Percentiles rank a stretch among this genome's conserved stretches.
Evolutionary conservation across 306 rosid genomes (phyloP).

Genomic region (Crataegus laevigata): DNA sequence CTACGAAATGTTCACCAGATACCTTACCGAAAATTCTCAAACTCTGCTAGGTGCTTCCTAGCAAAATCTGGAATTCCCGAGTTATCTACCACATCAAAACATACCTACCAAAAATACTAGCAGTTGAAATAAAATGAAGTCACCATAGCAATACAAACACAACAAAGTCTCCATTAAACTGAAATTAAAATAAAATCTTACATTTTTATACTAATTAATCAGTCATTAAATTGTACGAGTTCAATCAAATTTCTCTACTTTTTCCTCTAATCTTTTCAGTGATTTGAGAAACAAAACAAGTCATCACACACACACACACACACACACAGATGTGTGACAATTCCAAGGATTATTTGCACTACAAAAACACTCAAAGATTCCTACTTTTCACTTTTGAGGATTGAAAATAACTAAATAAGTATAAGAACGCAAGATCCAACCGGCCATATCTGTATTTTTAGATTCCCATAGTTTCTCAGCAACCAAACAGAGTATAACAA

Average conservation of each 20-base stretch:
- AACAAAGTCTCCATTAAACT: not conserved
- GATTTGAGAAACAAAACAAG: conserved; percentile 16
- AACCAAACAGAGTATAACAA: not conserved
- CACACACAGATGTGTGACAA: not conserved
- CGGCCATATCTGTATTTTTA: not conserved
- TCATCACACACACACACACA: not conserved
- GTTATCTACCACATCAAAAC: not conserved
- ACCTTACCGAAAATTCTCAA: not conserved
- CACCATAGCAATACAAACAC: not conserved
- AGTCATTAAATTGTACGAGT: not conserved
- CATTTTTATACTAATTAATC: not conserved
- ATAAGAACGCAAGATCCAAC: conserved; percentile 12
- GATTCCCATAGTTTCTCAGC: conserved; percentile 8
- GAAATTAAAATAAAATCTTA: not conserved
- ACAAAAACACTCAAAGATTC: not conserved
- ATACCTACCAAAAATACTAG: not conserved
- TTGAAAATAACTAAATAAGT: not conserved
- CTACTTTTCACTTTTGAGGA: not conserved
- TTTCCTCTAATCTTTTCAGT: not conserved
- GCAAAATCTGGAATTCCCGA: not conserved
- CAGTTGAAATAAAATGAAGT: not conserved
- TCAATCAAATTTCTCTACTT: not conserved
- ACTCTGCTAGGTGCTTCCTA: not conserved
- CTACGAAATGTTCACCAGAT: not conserved
- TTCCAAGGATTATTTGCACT: not conserved